Base-by-base conservation (phyloP, 768 basidiomycete genomes). In the Boletus subparvulus region DNA sequence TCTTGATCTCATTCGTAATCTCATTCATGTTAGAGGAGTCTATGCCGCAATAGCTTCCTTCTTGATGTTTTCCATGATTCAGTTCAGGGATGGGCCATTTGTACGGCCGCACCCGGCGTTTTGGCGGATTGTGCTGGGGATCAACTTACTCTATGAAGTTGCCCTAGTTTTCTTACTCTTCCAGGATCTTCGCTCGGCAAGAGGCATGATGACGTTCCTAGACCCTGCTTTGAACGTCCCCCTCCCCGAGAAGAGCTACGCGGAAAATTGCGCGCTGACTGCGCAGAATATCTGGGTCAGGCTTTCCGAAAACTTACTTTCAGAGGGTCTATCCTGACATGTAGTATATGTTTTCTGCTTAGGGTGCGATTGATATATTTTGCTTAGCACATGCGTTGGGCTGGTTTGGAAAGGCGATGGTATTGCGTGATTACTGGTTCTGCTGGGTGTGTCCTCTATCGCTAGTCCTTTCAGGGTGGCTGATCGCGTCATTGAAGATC, bases 371-470 rank as follows among this genome's bases (percentile, higher is more conserved):
- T 32, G 92, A 94, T 67, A 86, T 93, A 52, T 94, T 94, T 69
- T 93, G 91, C 65, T 62, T 94, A 17, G 92, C 92, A 30, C 92
- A 94, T 69, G 75, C 90, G 39, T 69, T 94, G 47, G 92, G 92
- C 6, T 94, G 92, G 92, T 94, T 92, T 69, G 91, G 92, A 42
- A 94, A 94, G 71, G 92, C 92, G 4, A 81, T 94, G 80, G 87
- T 94, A 62, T 72, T 94, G 66, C 83, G 92, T 24, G 92, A 94
- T 66, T 94, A 94, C 66, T 94, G 92, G 92, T 94, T 93, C 67
- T 94, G 92, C 66, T 94, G 92, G 91, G 91, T 92, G 65, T 56
- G 77, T 72, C 26, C 4, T 43, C 45, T 40, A 42, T 50, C 47
- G 32, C 24, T 2, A 0, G 11, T 58, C 45, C 39, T 50, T 54